phyloP scores from a whole-genome alignment of 768 basidiomycete genomes.

The Lactarius tabidus region DNA sequence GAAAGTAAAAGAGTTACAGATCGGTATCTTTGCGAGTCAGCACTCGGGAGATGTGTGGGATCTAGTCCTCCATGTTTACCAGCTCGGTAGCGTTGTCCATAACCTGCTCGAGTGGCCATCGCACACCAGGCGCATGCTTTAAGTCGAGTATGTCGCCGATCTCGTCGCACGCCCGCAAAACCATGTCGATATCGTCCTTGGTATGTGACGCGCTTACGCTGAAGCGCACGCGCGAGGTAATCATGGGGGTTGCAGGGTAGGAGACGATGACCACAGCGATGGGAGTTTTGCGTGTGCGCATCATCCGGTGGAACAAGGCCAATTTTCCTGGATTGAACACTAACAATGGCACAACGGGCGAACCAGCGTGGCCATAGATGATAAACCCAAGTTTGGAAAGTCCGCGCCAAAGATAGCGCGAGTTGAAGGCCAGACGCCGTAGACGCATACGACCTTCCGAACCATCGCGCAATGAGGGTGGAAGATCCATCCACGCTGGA shows the following conservation, averaged over 20 bases:
- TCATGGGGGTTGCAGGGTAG: conserved; percentile 86
- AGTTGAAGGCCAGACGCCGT: conserved; percentile 90
- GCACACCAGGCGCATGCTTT: conserved; percentile 68
- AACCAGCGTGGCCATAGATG: conserved; percentile 86
- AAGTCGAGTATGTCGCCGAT: conserved; percentile 86
- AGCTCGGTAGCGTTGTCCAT: conserved; percentile 70
- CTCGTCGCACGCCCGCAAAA: conserved; percentile 87
- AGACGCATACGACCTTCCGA: conserved; percentile 79
- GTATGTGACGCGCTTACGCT: conserved; percentile 94
- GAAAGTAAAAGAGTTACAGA: conserved; percentile 1
- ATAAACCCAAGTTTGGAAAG: conserved; percentile 94
- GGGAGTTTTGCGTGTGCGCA: conserved; percentile 70
- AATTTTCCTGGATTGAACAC: conserved; percentile 94
- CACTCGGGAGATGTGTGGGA: neutral
- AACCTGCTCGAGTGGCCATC: conserved; percentile 79
- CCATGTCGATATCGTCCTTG: conserved; percentile 89
- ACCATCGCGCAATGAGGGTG: conserved; percentile 71
- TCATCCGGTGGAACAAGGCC: conserved; percentile 85
- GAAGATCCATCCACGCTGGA: conserved; percentile 77
- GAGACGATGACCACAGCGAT: conserved; percentile 88
- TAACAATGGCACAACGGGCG: conserved; percentile 89
- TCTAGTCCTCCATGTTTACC: conserved; percentile 41
- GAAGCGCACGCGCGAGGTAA: conserved; percentile 86
- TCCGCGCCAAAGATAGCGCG: conserved; percentile 83
- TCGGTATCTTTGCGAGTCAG: conserved; percentile 3